These are phyloP conservation scores for Suhomyces terraborum DNA, from an alignment of 1,139 yeast species.

Conservation along the genomic window DNA sequence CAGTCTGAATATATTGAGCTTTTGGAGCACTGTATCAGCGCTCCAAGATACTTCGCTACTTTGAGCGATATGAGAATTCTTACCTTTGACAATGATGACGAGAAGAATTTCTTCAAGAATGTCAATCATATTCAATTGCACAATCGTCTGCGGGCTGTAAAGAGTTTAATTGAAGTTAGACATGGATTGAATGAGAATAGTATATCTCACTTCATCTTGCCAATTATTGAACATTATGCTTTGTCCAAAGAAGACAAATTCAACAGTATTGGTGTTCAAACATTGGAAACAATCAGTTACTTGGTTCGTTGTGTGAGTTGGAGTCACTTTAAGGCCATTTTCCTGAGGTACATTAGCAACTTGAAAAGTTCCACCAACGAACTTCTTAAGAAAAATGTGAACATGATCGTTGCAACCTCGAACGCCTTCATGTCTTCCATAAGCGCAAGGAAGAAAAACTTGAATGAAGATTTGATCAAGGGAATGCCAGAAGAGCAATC, in stretches of 20 bases:
- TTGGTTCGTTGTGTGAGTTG: slow-evolving; percentile 65
- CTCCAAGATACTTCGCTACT: slow-evolving; percentile 51
- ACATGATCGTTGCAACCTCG: slow-evolving; percentile 65
- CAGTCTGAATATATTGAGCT: slow-evolving; percentile 71
- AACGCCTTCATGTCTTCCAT: slow-evolving; percentile 43
- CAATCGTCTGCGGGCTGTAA: slow-evolving; percentile 81
- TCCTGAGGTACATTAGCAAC: slow-evolving; percentile 67
- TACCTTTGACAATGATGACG: slow-evolving; percentile 70
- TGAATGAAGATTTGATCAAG: slow-evolving; percentile 24
- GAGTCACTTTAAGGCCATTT: slow-evolving; percentile 78
- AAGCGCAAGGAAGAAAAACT: slow-evolving; percentile 12
- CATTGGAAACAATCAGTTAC: slow-evolving; percentile 62
- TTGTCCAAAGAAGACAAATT: slow-evolving; percentile 58
- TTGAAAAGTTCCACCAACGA: slow-evolving; percentile 51
- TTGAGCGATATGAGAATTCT: slow-evolving; percentile 70
- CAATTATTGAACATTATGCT: slow-evolving; percentile 80
- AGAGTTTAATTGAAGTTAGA: slow-evolving; percentile 47
- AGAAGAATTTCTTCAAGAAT: slow-evolving; percentile 80
- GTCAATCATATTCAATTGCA: slow-evolving; percentile 82
- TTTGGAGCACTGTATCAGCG: slow-evolving; percentile 62
- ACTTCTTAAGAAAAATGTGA: slow-evolving; percentile 59
- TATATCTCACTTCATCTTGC: slow-evolving; percentile 79
- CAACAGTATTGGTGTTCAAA: slow-evolving; percentile 73
- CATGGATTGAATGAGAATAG: slow-evolving; percentile 55
- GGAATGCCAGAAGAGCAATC: slow-evolving; percentile 38